Base-by-base conservation (phyloP, 2,329 filamentous ascomycete genomes). In the Microascus cirrosus region DNA sequence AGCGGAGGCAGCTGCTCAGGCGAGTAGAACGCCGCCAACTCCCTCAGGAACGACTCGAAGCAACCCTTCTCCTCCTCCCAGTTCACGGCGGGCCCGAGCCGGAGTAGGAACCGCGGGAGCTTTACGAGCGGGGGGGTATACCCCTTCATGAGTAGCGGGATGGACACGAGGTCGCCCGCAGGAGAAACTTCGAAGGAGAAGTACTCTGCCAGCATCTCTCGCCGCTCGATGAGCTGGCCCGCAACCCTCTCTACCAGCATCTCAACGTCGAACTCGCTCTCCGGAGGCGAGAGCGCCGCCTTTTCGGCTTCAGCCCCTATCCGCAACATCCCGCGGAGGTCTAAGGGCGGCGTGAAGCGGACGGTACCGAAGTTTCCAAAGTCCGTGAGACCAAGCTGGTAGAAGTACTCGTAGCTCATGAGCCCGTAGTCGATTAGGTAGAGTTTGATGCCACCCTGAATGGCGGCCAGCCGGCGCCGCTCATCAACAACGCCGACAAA, bases 401-500 rank as follows among this genome's bases (percentile, higher is more conserved):
- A 99, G 70, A 97, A 95, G 69, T 93, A 95, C 65, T 97, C 93
- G 61, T 85, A 88, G 69, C 84, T 89, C 1, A 89, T 75, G 68
- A 93, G 85, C 12, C 91, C 94, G 67, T 99, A 99, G 71, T 99
- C 94, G 56, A 99, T 79, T 24, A 99, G 81, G 69, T 89, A 96
- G 8, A 99, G 80, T 68, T 92, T 95, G 10, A 97, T 87, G 15
- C 93, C 94, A 39, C 89, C 86, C 72, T 99, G 94, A 42, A 99
- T 88, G 18, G 94, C 91, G n/a, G 86, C 92, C 13, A 99, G 82
- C 12, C 94, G 88, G 55, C 90, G 86, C 48, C 80, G 82, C 66
- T 93, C 88, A 66, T 99, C 94, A 1, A 97, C 90, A 28, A 99
- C 78, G 2, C 94, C 94, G 54, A 99, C 89, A 69, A 96, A 99